Percentiles rank a stretch among this genome's conserved stretches.
Conservation (phyloP, 192 early-diverging fungal genomes). For the Linnemannia zychae region DNA sequence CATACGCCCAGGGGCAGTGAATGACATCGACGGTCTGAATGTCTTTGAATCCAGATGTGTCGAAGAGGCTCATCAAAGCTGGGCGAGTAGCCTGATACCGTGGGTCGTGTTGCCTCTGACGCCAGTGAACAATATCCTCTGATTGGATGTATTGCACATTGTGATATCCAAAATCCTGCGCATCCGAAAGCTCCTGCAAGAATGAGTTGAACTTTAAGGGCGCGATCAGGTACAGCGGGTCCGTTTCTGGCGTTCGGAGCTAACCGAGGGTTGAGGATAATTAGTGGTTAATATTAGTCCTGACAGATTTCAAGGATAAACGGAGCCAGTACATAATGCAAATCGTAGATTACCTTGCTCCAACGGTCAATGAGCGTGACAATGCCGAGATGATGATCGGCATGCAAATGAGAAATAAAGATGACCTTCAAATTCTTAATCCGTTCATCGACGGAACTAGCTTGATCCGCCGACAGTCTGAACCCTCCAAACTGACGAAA, state of each 20-base stretch:
- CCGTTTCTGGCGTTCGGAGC: slow-evolving; percentile 22
- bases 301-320: not conserved
- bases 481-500: slow-evolving; percentile 71
- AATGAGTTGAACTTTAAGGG: slow-evolving; percentile 69
- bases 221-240: slow-evolving; percentile 65
- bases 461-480: slow-evolving; percentile 17
- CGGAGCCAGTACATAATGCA: not conserved
- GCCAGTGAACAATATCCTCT: slow-evolving; percentile 62
- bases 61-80: slow-evolving; percentile 29
- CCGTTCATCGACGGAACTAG: slow-evolving; percentile 65
- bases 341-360: slow-evolving; percentile 64
- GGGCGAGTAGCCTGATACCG: not conserved
- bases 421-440: slow-evolving; percentile 74
- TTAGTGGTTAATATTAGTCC: not conserved
- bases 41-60: slow-evolving; percentile 64
- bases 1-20: slow-evolving; percentile 89
- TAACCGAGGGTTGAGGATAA: not conserved
- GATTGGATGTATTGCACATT: slow-evolving; percentile 65
- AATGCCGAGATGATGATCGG: slow-evolving; percentile 96
- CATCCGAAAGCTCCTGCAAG: slow-evolving; percentile 76
- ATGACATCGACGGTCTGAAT: slow-evolving; percentile 80
- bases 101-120: slow-evolving; percentile 22
- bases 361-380: slow-evolving; percentile 80
- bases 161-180: slow-evolving; percentile 74
- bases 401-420: slow-evolving; percentile 97